A percentile compares a stretch with the other conserved stretches of the same genome.
These are phyloP conservation scores for Chamaecrista fasciculata DNA, from an alignment of 306 rosid genomes.

Conservation along the genomic window DNA sequence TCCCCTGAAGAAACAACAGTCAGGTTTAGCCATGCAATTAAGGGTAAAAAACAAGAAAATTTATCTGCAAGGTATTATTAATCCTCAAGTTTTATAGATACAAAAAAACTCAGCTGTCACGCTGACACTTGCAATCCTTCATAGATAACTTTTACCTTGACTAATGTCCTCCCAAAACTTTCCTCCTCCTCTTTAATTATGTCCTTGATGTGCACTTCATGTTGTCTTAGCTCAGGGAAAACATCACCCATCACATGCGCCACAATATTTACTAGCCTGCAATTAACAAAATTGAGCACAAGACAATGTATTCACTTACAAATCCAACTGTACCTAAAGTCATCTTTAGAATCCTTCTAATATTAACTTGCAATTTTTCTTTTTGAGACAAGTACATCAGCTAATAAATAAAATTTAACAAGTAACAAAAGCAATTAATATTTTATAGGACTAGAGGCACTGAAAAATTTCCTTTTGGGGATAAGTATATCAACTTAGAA, in stretches of 20 bases:
- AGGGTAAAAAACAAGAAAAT: conserved; percentile 1
- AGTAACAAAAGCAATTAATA: not conserved
- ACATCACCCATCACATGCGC: conserved; percentile 69
- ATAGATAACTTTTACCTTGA: conserved; percentile 56
- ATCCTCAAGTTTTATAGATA: not conserved
- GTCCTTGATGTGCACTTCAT: conserved; percentile 60
- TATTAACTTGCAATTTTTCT: not conserved
- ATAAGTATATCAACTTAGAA: conserved; percentile 3
- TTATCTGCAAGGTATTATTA: not conserved
- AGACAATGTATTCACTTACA: not conserved
- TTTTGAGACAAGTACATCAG: not conserved
- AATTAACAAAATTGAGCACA: conserved; percentile 23
- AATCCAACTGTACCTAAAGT: not conserved
- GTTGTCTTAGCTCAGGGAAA: conserved; percentile 80
- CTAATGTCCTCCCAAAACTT: conserved; percentile 89
- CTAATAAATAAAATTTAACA: not conserved
- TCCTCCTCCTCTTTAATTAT: conserved; percentile 90
- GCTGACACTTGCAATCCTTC: not conserved
- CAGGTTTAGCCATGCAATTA: not conserved
- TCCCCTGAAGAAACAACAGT: conserved; percentile 60
- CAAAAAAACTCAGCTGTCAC: conserved; percentile 10
- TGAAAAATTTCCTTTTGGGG: not conserved
- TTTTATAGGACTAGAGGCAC: not conserved
- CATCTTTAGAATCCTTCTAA: not conserved
- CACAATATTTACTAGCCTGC: conserved; percentile 75